Percentiles rank a stretch among this genome's conserved stretches.
Evolutionary conservation across 192 early-diverging fungal genomes (phyloP).

Genomic region (Coemansia sp.): DNA sequence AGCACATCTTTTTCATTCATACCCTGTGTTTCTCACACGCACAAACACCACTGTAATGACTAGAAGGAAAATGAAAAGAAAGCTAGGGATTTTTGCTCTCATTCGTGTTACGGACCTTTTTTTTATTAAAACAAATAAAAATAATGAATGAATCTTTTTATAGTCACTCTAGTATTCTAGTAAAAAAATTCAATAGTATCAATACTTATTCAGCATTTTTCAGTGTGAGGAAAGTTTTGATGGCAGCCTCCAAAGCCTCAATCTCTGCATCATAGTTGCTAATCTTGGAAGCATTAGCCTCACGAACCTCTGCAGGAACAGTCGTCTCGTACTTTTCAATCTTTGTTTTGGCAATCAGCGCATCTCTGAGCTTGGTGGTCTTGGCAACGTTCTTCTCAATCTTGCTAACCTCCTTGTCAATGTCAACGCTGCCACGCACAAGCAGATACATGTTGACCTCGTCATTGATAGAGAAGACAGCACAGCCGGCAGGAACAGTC

Average conservation of each 20-base stretch:
- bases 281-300: slow-evolving; percentile 67
- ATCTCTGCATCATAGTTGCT: slow-evolving; percentile 74
- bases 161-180: too few relatives aligned
- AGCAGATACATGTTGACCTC: slow-evolving; percentile 72
- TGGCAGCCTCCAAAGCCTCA: slow-evolving; percentile 60
- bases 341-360: slow-evolving; percentile 59
- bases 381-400: slow-evolving; percentile 73
- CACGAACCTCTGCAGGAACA: slow-evolving; percentile 69
- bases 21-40: too few relatives aligned
- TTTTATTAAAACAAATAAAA: not conserved
- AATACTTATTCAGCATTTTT: slow-evolving; percentile 35
- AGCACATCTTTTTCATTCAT: too few relatives aligned
- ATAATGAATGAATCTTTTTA: too few relatives aligned
- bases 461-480: slow-evolving; percentile 64
- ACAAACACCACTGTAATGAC: too few relatives aligned
- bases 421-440: slow-evolving; percentile 74
- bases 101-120: too few relatives aligned
- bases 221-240: slow-evolving; percentile 67
- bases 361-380: slow-evolving; percentile 56
- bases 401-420: slow-evolving; percentile 80
- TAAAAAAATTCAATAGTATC: not conserved
- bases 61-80: too few relatives aligned
- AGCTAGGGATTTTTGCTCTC: too few relatives aligned
- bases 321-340: slow-evolving; percentile 66
- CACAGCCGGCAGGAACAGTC: slow-evolving; percentile 74